Conservation (phyloP, 768 basidiomycete genomes). For the Tricholoma furcatifolium region DNA sequence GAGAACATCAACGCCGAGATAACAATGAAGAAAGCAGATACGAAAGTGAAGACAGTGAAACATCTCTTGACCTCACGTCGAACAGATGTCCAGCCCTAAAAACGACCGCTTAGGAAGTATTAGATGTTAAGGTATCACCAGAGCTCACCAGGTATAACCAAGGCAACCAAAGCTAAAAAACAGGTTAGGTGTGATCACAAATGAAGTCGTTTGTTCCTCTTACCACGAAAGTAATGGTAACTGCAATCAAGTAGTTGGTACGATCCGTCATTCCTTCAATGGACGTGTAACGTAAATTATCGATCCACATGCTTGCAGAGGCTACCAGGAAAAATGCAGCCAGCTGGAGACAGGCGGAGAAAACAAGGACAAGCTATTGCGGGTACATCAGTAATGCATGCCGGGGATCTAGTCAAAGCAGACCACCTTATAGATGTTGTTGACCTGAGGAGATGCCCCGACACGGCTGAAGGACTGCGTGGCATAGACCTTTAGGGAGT, state of each 20-base stretch:
- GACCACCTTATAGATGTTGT: slow-evolving; percentile 46
- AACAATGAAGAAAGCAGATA: slow-evolving; percentile 36
- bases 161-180: slow-evolving; percentile 38
- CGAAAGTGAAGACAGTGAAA: slow-evolving; percentile 37
- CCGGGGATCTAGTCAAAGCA: background rate
- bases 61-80: slow-evolving; percentile 40
- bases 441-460: slow-evolving; percentile 43
- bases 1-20: slow-evolving; percentile 43
- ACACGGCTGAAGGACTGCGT: slow-evolving; percentile 47
- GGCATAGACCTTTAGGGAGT: slow-evolving; percentile 36
- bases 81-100: slow-evolving; percentile 51
- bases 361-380: slow-evolving; percentile 44
- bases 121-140: background rate
- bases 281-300: slow-evolving; percentile 38
- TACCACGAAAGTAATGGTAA: slow-evolving; percentile 40
- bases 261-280: slow-evolving; percentile 34
- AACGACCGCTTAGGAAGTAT: background rate
- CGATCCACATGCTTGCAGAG: slow-evolving; percentile 47
- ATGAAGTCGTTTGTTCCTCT: slow-evolving; percentile 16
- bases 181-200: background rate
- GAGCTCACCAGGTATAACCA: slow-evolving; percentile 44
- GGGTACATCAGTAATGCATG: background rate
- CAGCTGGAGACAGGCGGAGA: slow-evolving; percentile 48
- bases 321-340: slow-evolving; percentile 48
- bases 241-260: slow-evolving; percentile 37